These are phyloP conservation scores for Hygrocybe coccinea DNA, from an alignment of 768 basidiomycete genomes.

Conservation along the genomic window DNA sequence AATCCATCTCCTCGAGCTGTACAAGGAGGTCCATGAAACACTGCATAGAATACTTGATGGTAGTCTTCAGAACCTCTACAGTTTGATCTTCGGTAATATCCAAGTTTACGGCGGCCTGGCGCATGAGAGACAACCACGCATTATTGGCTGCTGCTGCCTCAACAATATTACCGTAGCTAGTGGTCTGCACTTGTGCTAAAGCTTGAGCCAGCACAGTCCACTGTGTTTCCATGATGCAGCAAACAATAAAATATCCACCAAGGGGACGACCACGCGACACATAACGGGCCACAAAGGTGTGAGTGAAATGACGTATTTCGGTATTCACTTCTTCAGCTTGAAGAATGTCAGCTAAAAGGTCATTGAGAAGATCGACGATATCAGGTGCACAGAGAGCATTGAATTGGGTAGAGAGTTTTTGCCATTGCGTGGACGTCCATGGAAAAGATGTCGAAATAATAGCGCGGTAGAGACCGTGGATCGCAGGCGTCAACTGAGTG, in stretches of 20 bases:
- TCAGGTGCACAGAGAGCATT: conserved; percentile 58
- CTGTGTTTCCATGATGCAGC: conserved; percentile 79
- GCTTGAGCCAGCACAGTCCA: conserved; percentile 83
- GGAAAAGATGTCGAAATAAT: conserved; percentile 72
- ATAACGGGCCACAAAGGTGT: conserved; percentile 72
- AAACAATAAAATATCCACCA: conserved; percentile 85
- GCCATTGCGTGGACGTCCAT: conserved; percentile 70
- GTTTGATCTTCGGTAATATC: conserved; percentile 37
- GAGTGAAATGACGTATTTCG: conserved; percentile 53
- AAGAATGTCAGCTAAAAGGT: conserved; percentile 59
- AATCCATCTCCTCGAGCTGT: conserved; percentile 80
- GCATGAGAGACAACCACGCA: conserved; percentile 70
- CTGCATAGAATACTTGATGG: conserved; percentile 51
- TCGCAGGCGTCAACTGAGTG: conserved; percentile 69
- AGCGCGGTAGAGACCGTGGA: conserved; percentile 85
- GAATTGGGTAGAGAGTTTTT: conserved; percentile 46
- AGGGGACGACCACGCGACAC: conserved; percentile 70
- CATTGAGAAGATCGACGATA: conserved; percentile 69
- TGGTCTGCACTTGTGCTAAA: conserved; percentile 34
- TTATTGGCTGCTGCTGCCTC: conserved; percentile 83
- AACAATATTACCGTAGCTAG: conserved; percentile 28
- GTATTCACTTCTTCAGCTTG: conserved; percentile 48
- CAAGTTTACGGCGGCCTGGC: conserved; percentile 42
- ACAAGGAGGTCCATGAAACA: conserved; percentile 72
- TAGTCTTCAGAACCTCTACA: conserved; percentile 35